Evolutionary conservation across 106 monocot species (phyloP), one percentile per base, ranked within the genome.

Genomic region (Phalaenopsis equestris): DNA sequence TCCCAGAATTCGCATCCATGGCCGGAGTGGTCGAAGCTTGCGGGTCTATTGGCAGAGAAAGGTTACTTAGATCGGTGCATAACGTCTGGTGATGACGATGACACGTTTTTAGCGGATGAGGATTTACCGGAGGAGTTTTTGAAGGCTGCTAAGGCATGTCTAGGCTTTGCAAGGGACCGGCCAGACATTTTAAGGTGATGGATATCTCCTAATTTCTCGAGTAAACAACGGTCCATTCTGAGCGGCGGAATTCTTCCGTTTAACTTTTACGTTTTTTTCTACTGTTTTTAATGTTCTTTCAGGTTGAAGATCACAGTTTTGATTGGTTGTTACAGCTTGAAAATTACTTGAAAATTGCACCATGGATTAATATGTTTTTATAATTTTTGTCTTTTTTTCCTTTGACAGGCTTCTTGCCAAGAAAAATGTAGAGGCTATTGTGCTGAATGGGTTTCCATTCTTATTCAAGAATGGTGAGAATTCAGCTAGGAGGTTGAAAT

Each of bases 11-110:
- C 46, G 65, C 81, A 55, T 55, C 55, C 84, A n/a, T 91, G 87
- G 93, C 88, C 86, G 45, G 94, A 94, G 79, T 92, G 91, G 91
- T 57, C 76, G 55, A 86, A 72, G 81, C 80, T 94, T 19, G 84
- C 90, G 38, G 85, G 87, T 42, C 74, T 83, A 49, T 79, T 92
- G 6, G 45, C 70, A 4, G 83, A 79, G 17, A 73, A 83, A 36
- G 85, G 86, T 1, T 70, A 39, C 39, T 23, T 42, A 83, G 6
- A n/a, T 74, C 74, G 43, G 43, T n/a, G 45, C 49, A 37, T 49
- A 15, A n/a, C 49, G 4, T 49, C 77, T 19, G 77, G 15, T 37
- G 77, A 23, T 9, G 80, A 46, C 18, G 85, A 78, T 7, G 82
- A 78, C 16, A 80, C 81, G 65, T 89, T 89, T 12, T 67, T 37